Evolutionary conservation across 2,329 filamentous ascomycete genomes (phyloP).

Genomic region (Alternaria sp.): DNA sequence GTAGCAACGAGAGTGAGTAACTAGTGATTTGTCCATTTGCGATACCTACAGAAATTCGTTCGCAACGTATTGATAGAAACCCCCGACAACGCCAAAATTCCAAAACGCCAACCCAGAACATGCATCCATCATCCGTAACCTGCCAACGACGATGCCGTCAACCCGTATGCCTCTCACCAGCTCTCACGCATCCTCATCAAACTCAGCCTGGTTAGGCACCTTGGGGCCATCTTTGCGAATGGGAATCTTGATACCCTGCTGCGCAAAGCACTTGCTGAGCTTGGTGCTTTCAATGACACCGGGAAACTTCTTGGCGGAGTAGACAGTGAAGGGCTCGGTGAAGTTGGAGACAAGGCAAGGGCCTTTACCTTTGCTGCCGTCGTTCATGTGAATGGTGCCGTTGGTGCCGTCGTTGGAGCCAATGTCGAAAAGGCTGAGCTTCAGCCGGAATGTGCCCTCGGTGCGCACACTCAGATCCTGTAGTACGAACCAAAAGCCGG

Average conservation of each 20-base stretch:
- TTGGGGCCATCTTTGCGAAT: constrained; percentile 83
- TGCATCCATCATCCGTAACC: neutral
- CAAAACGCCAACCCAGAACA: neutral
- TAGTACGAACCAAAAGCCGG: constrained; percentile 95
- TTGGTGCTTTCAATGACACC: constrained; percentile 93
- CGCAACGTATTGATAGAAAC: neutral
- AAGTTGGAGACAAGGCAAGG: constrained; percentile 86
- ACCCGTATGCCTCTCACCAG: neutral
- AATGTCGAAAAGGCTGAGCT: constrained; percentile 85
- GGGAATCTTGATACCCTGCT: constrained; percentile 95
- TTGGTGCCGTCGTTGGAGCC: constrained; percentile 59
- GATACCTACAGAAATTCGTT: neutral
- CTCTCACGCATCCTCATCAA: constrained; percentile 48
- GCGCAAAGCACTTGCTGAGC: constrained; percentile 89
- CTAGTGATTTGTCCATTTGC: neutral
- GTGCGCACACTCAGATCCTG: constrained; percentile 95
- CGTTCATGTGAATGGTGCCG: constrained; percentile 58
- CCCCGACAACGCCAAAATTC: neutral
- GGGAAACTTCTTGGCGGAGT: constrained; percentile 96
- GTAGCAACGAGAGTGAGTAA: neutral
- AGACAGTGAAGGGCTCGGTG: constrained; percentile 90
- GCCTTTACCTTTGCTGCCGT: constrained; percentile 71
- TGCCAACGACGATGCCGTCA: neutral
- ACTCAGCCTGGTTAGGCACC: constrained; percentile 54
- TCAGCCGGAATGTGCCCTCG: constrained; percentile 83